phyloP scores from a whole-genome alignment of 1,139 yeast genomes.

The Taphrina flavorubra region DNA sequence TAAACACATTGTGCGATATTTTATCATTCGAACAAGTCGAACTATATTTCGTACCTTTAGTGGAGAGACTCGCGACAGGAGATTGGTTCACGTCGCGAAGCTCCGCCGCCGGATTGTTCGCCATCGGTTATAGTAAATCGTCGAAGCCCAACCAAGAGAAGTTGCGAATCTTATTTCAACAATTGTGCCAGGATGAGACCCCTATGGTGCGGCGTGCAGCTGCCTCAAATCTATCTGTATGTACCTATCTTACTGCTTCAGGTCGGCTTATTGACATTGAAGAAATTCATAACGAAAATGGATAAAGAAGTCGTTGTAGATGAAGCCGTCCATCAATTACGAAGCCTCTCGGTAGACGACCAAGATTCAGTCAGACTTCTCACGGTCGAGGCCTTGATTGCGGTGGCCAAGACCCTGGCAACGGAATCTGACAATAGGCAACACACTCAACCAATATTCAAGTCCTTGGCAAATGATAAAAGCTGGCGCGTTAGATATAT shows the following conservation, averaged over 20 bases:
- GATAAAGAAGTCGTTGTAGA: constrained; percentile 51
- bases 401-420: constrained; percentile 53
- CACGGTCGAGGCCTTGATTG: constrained; percentile 81
- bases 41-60: constrained; percentile 72
- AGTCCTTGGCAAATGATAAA: constrained; percentile 77
- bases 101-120: constrained; percentile 88
- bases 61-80: constrained; percentile 78
- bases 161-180: constrained; percentile 69
- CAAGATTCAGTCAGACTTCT: constrained; percentile 95
- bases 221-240: constrained; percentile 75
- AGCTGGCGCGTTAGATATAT: constrained; percentile 98
- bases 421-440: constrained; percentile 47
- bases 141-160: constrained; percentile 58
- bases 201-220: constrained; percentile 99
- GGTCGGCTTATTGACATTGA: constrained; percentile 25
- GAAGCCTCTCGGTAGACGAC: constrained; percentile 76
- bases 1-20: constrained; percentile 71
- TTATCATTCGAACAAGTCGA: constrained; percentile 71
- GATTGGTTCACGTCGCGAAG: constrained; percentile 96
- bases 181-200: constrained; percentile 83
- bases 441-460: constrained; percentile 46
- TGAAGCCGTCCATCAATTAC: constrained; percentile 76
- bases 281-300: constrained; percentile 49
- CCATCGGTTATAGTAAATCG: constrained; percentile 69
- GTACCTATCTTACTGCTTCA: neutral